Conservation (phyloP, 768 basidiomycete genomes). For the Hericium coralloides region DNA sequence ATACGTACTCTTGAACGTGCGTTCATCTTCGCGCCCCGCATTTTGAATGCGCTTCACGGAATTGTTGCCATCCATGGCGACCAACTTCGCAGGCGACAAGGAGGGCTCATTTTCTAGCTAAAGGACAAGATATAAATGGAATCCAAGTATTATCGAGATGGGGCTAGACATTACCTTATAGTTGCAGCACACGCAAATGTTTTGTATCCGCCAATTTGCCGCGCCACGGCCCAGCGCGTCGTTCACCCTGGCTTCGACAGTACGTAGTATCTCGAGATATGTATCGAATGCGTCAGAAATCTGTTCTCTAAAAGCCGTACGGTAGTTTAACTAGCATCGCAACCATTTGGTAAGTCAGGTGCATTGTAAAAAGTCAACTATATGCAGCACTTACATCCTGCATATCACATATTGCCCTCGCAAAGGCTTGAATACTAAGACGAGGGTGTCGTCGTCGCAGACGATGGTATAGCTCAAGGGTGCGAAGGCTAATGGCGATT, state of each 20-base stretch:
- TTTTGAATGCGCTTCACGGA: neutral
- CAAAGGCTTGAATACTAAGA: neutral
- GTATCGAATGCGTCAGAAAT: neutral
- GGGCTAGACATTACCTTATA: slow-evolving; percentile 1
- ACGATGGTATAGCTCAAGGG: neutral
- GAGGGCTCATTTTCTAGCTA: neutral
- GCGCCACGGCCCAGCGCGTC: neutral
- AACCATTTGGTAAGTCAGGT: too few relatives aligned
- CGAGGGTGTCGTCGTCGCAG: neutral
- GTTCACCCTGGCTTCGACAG: neutral
- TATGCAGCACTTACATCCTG: neutral
- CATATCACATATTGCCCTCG: neutral
- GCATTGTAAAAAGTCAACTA: too few relatives aligned
- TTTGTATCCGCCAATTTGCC: neutral
- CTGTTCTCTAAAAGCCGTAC: neutral
- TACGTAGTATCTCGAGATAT: neutral
- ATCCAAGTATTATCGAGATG: too few relatives aligned
- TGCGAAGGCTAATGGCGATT: neutral
- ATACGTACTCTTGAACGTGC: neutral
- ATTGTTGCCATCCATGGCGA: neutral
- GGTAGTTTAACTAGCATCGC: neutral
- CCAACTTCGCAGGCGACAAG: neutral
- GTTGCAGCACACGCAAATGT: neutral
- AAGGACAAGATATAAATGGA: too few relatives aligned
- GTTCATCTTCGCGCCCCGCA: neutral